Base-by-base conservation (phyloP, 2,329 filamentous ascomycete genomes). In the Verticillium dahliae region DNA sequence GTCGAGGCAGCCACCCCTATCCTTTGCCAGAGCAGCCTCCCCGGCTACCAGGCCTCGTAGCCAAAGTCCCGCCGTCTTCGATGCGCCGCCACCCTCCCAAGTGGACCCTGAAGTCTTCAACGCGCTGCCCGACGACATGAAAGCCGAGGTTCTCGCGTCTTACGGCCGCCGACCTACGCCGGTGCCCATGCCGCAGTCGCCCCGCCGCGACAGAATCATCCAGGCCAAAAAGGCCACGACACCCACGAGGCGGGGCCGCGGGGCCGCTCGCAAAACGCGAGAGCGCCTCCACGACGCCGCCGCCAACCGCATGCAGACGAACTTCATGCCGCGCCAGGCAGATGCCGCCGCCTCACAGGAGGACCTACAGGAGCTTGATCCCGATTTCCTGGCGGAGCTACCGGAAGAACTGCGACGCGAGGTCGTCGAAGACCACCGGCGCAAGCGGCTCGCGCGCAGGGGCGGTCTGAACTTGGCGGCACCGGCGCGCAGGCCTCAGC, bases 71-170 rank as follows among this genome's bases (percentile, higher is more conserved):
- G 71, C 68, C 1, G 56, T 69, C 5, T 50, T 62, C 3, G 69
- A 71, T 14, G 74, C 76, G 3, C 85, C 90, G 33, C 89, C 87
- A 1, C 87, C 91, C 34, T 91, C 92, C 0, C 91, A 96, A 67
- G 81, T 98, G 22, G 95, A 99, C 69, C 87, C 87, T 0, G 91
- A 94, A 52, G 90, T 92, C 1, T 89, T 98, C 65, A 85, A 88
- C 52, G 91, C 90, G 1, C 79, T 99, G 1, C 95, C 95, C 0
- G 87, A 90, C 41, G 92, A 97, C 64, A 86, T 99, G 71, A 90
- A 93, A 65, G 85, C 87, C 1, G 95, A 98, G 73, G 80, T 98
- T 0, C 75, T 97, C 9, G 87, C 85, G 2, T 87, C 89, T 38
- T 96, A 97, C 70, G 73, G 77, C 59, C 72, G 72, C 59, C 68